A percentile compares a stretch with the other conserved stretches of the same genome.
Conservation (phyloP, 208 protist species). For the Trypanosoma brucei region DNA sequence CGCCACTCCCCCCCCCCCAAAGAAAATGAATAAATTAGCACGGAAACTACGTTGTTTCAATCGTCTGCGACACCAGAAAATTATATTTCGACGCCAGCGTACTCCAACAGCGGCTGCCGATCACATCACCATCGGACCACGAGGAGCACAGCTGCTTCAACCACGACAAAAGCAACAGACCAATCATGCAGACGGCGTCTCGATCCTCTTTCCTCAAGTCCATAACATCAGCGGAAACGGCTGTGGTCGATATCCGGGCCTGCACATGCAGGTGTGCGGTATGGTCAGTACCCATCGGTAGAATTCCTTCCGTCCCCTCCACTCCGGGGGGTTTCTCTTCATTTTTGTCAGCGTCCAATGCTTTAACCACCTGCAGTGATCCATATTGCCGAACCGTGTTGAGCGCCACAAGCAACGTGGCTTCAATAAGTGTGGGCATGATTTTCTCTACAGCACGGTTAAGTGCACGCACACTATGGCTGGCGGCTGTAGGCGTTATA, state of each 20-base stretch:
- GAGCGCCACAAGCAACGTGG: constrained; percentile 19
- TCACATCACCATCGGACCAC: constrained; percentile 21
- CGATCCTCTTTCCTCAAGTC: constrained; percentile 18
- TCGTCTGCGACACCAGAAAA: constrained; percentile 22
- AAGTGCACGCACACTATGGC: constrained; percentile 5
- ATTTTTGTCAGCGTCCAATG: constrained; percentile 5
- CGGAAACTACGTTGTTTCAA: constrained; percentile 17
- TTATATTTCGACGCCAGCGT: constrained; percentile 21
- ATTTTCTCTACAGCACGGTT: constrained; percentile 33
- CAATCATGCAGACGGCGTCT: constrained; percentile 31
- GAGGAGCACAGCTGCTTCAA: constrained; percentile 23
- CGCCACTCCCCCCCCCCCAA: too few species aligned
- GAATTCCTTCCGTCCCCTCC: constrained; percentile 22
- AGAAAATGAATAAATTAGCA: too few species aligned
- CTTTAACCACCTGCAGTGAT: constrained; percentile 17
- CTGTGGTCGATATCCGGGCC: constrained; percentile 6
- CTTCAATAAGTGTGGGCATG: constrained; percentile 33
- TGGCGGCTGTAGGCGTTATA: neutral
- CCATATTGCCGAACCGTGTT: constrained; percentile 22
- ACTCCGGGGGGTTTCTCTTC: constrained; percentile 17
- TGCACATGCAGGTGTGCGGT: constrained; percentile 21
- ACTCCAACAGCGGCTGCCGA: constrained; percentile 25
- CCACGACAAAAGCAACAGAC: constrained; percentile 27
- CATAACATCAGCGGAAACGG: neutral
- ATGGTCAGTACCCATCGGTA: constrained; percentile 23